Conservation (phyloP, 2,329 filamentous ascomycete genomes). For the Hymenoscyphus albidus region DNA sequence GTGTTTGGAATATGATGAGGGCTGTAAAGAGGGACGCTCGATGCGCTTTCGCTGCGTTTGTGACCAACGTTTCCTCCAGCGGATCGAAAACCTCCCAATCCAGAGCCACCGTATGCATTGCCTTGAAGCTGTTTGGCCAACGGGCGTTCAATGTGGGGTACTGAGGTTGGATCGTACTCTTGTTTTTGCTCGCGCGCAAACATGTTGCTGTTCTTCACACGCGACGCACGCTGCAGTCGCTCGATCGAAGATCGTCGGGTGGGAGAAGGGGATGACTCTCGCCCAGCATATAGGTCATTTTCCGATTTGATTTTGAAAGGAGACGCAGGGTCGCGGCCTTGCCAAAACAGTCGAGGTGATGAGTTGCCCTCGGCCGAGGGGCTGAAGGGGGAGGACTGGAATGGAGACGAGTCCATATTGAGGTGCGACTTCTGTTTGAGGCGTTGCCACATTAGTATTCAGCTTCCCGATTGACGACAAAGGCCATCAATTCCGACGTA, state of each 20-base stretch:
- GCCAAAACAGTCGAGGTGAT: slow-evolving; percentile 89
- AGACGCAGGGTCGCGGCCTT: slow-evolving; percentile 66
- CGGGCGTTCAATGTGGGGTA: slow-evolving; percentile 77
- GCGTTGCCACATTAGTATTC: slow-evolving; percentile 24
- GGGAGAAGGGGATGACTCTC: slow-evolving; percentile 57
- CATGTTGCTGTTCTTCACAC: slow-evolving; percentile 98
- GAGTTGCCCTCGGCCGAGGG: slow-evolving; percentile 50
- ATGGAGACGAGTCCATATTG: slow-evolving; percentile 73
- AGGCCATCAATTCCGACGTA: slow-evolving; percentile 11
- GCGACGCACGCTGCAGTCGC: slow-evolving; percentile 87
- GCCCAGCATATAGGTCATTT: slow-evolving; percentile 59
- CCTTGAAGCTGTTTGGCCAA: slow-evolving; percentile 69
- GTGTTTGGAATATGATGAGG: slow-evolving; percentile 27
- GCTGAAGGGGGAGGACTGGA: slow-evolving; percentile 75
- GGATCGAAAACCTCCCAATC: slow-evolving; percentile 50
- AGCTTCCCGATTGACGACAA: slow-evolving; percentile 23
- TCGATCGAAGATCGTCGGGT: slow-evolving; percentile 88
- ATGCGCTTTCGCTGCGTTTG: slow-evolving; percentile 55
- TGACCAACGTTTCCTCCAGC: slow-evolving; percentile 44
- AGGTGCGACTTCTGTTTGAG: slow-evolving; percentile 59
- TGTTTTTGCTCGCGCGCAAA: slow-evolving; percentile 88
- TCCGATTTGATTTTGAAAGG: slow-evolving; percentile 62
- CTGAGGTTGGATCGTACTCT: slow-evolving; percentile 80
- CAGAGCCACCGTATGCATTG: slow-evolving; percentile 62
- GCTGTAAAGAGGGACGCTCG: slow-evolving; percentile 54